Base-by-base conservation (phyloP, 768 basidiomycete genomes). In the Mycena vitilis region DNA sequence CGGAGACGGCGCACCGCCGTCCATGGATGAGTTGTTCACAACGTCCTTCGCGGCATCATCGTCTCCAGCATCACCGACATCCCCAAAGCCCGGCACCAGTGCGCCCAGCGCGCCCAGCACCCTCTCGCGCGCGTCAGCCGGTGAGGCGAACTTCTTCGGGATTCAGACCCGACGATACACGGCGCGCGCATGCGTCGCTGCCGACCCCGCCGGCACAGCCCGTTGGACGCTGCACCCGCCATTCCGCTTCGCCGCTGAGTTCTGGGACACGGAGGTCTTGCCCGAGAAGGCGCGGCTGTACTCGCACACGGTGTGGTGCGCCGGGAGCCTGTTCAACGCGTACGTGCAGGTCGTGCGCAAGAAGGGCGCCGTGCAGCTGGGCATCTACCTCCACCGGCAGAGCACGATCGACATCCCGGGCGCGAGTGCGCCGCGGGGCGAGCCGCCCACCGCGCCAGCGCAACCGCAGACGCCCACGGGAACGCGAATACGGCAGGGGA, bases 361-460 rank as follows among this genome's bases (percentile, higher is more conserved):
- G 86, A 96, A 96, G 77, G 82, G 80, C 3, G 81, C 84, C 61
- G 76, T 81, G 3, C 95, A 98, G 74, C 83, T 97, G 2, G 96
- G 96, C 1, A 88, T 97, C 37, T 97, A 97, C 74, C 84, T 97
- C 2, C 94, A 96, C 75, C 86, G 96, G 10, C 95, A 96, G 77
- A 92, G 91, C 23, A 90, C 83, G 62, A 85, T 94, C 36, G 95
- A 96, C 10, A 85, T 95, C 40, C 94, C 95, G n/a, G 80, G 85
- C 0, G 78, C 88, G n/a, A 93, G 93, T 42, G 81, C 85, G 1
- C 91, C 90, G 12, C 75, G 70, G 18, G 60, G 54, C 22, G 66
- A 68, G 30, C 48, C 13, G 15, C 51, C 16, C 22, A 48, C 20
- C 44, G 12, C 40, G 16, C 15, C 47, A n/a, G 38, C 51, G 25